Evolutionary conservation across 805 yeast species (phyloP).

Genomic region (Metschnikowia continentalis): DNA sequence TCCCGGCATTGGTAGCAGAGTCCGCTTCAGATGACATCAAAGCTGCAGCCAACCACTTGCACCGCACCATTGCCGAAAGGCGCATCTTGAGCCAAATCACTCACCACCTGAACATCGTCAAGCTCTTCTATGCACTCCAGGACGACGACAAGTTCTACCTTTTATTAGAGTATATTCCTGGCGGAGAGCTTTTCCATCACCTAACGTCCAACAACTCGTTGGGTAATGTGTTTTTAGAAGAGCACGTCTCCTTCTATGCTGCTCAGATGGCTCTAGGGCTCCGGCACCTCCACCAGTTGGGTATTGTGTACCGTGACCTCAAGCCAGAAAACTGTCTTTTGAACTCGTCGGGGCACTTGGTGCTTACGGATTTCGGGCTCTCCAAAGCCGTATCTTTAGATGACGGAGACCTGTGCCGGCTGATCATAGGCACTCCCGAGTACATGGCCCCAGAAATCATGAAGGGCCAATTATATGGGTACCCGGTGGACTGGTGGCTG

Average conservation of each 20-base stretch:
- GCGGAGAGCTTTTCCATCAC: constrained; percentile 45
- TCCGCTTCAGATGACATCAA: constrained; percentile 3
- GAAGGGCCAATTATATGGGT: constrained; percentile 45
- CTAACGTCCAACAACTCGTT: constrained; percentile 28
- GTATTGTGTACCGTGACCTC: constrained; percentile 81
- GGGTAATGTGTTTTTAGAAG: constrained; percentile 50
- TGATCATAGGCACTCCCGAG: constrained; percentile 64
- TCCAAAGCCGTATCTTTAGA: constrained; percentile 42
- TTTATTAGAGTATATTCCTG: constrained; percentile 42
- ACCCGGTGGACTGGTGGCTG: constrained; percentile 47
- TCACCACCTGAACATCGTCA: constrained; percentile 47
- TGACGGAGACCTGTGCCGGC: constrained; percentile 43
- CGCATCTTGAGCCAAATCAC: constrained; percentile 19
- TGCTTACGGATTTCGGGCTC: constrained; percentile 83
- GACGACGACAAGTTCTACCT: constrained; percentile 41
- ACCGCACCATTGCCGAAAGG: constrained; percentile 19
- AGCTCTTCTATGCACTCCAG: constrained; percentile 42
- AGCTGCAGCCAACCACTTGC: constrained; percentile 13
- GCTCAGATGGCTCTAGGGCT: constrained; percentile 81
- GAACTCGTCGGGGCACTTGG: constrained; percentile 72
- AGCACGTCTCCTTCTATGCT: constrained; percentile 67
- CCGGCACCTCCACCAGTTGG: constrained; percentile 69
- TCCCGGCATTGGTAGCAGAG: constrained; percentile 21
- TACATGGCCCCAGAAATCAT: constrained; percentile 75
- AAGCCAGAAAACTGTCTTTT: constrained; percentile 88